Evolutionary conservation across 805 yeast genomes (phyloP), one percentile per base, ranked within the genome.

Genomic region (Kazachstania africana): DNA sequence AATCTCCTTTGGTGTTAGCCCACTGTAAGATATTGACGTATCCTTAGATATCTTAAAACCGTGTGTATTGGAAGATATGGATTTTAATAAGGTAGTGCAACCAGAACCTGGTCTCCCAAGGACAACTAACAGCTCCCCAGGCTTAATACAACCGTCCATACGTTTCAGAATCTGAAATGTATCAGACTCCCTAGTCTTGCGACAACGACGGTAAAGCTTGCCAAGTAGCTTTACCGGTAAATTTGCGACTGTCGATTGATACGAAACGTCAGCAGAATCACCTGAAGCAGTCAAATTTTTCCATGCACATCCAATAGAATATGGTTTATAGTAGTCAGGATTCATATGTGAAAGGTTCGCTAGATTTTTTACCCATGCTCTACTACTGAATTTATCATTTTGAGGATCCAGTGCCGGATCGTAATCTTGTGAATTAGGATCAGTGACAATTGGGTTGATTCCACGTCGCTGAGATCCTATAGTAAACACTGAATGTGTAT

Each of bases 71-170:
- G 74, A 50, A 24, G 77, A 60, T 24, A 75, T 60, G 4, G 79
- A 67, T 44, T 75, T 75, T 44, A 77, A 59, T 29, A 76, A 57
- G 0, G 84, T 75, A 3, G 82, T 68, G 50, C 84, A 77, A 40
- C 85, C 84, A n/a, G 83, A 71, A 47, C 84, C 84, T 1, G 85
- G 84, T 55, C 81, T 66, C 31, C 85, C 85, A 35, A 77, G 56
- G 12, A 77, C 84, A 30, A 78, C 79, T 5, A 78, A 67, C 29
- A 78, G 58, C 38, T 75, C 76, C 29, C 84, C 83, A 3, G 81
- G 75, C 31, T 57, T 59, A 34, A 75, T 60, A 4, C 68, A 32
- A 13, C 76, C 84, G 44, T 75, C 80, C 79, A 75, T 74, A 17
- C 78, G 66, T 47, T 74, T 75, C 51, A 70, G 60, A 39, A 70